phyloP scores from a whole-genome alignment of 2,329 filamentous ascomycete species.

The Massarina eburnea region DNA sequence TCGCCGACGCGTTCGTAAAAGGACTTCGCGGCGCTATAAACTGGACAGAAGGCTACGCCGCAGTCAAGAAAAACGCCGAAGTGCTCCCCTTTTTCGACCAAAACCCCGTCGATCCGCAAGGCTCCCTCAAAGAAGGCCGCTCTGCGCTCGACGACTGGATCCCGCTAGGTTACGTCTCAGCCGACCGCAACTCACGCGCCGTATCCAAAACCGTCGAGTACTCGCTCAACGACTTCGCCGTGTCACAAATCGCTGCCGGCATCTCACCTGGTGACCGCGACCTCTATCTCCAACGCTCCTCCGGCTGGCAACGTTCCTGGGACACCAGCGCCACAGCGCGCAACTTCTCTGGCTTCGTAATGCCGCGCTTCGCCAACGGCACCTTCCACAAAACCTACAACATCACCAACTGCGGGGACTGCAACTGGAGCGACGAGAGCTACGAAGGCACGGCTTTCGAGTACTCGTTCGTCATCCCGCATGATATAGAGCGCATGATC shows the following conservation, averaged over 20 bases:
- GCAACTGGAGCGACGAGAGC: constrained; percentile 45
- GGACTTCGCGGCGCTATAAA: constrained; percentile 63
- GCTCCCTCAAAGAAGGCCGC: constrained; percentile 46
- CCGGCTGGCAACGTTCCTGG: constrained; percentile 49
- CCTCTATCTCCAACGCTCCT: constrained; percentile 42
- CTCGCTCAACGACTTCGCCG: constrained; percentile 47
- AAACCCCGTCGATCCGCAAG: constrained; percentile 38
- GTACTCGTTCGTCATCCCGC: constrained; percentile 48
- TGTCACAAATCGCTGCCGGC: constrained; percentile 44
- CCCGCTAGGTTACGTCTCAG: constrained; percentile 46
- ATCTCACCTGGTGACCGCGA: constrained; percentile 44
- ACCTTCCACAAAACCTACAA: constrained; percentile 44
- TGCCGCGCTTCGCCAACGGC: constrained; percentile 40
- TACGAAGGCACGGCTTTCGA: constrained; percentile 49
- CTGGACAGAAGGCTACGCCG: constrained; percentile 70
- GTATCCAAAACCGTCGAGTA: constrained; percentile 49
- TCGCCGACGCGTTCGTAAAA: constrained; percentile 70
- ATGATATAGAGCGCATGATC: constrained; percentile 47
- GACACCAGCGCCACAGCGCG: constrained; percentile 39
- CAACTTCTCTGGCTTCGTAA: constrained; percentile 42
- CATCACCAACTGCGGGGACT: constrained; percentile 45
- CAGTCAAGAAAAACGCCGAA: constrained; percentile 72
- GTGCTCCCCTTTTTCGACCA: constrained; percentile 44
- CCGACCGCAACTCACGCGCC: constrained; percentile 39
- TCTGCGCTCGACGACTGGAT: constrained; percentile 48